Base-by-base conservation (phyloP, 768 basidiomycete genomes). In the Cubamyces sp. region DNA sequence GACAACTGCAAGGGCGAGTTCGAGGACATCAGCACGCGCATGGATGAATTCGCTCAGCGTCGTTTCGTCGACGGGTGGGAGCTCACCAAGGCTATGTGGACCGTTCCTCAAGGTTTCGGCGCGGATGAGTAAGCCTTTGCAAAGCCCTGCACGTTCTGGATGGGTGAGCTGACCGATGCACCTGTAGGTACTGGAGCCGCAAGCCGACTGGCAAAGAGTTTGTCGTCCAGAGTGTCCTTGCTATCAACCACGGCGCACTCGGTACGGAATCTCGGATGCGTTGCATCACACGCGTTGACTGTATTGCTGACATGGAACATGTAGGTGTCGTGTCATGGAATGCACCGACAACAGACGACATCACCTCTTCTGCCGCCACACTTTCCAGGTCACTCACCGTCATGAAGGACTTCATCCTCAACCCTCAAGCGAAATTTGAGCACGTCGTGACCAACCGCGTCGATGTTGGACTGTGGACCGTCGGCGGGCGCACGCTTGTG, bases 51-150 rank as follows among this genome's bases (percentile, higher is more conserved):
- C 74, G 74, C 74, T 50, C 75, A 85, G 51, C 79, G 89, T 21
- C 67, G 87, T 16, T 81, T 84, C 62, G 77, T 82, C 50, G 82
- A 87, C 64, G 88, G 87, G 1, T 88, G 88, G 85, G 85, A 87
- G 64, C 76, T 83, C 12, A 83, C 80, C 5, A 87, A 89, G 70
- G 82, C 87, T 1, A 80, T 91, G 0, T 92, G 91, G 92, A 85
- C 86, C 1, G 91, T 92, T 1, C 88, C 90, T 0, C 91, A 93
- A 73, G 90, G 82, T 0, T 93, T 93, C 69, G 88, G 89, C 26
- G 81, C 81, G 58, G 69, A 68, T 6, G 64, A 73, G 76, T 79
- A 16, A 65, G 73, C 14, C 18, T 15, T n/a, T n/a, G n/a, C n/a
- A n/a, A n/a, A n/a, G n/a, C n/a, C n/a, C n/a, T n/a, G 34, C 8